A percentile compares a stretch with the other conserved stretches of the same genome.
phyloP scores from a whole-genome alignment of 2,329 filamentous ascomycete species.

The Stagonosporopsis rhizophila region DNA sequence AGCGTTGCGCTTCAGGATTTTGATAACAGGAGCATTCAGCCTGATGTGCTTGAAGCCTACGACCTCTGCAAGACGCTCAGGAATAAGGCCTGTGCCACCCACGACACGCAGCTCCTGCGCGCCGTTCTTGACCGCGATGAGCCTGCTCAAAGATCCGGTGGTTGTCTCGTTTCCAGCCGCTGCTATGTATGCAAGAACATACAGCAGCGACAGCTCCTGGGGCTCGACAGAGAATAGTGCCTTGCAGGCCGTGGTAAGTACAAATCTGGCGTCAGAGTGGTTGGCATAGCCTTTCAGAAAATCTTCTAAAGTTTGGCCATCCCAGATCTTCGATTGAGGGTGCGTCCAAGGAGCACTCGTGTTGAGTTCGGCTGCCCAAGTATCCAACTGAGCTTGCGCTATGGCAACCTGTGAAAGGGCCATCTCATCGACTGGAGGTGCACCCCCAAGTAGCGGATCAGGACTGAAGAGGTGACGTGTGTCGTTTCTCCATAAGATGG shows the following conservation, averaged over 20 bases:
- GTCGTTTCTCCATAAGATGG: conserved; percentile 25
- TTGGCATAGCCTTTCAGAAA: conserved; percentile 12
- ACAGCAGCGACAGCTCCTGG: conserved; percentile 24
- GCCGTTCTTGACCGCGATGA: conserved; percentile 20
- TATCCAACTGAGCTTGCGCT: conserved; percentile 22
- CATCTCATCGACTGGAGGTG: conserved; percentile 19
- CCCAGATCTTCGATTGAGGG: conserved; percentile 21
- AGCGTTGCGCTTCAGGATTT: conserved; percentile 3
- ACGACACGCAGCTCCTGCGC: conserved; percentile 30
- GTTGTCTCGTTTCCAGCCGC: conserved; percentile 28
- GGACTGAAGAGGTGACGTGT: conserved; percentile 19
- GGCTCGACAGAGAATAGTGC: conserved; percentile 25
- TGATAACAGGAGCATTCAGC: conserved; percentile 25
- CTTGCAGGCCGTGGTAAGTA: conserved; percentile 21
- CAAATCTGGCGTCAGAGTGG: conserved; percentile 18
- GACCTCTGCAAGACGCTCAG: conserved; percentile 22
- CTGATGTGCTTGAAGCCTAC: conserved; percentile 23
- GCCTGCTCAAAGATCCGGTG: conserved; percentile 21
- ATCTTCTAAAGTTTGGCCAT: conserved; percentile 22
- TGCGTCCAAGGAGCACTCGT: conserved; percentile 26
- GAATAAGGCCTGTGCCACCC: conserved; percentile 33
- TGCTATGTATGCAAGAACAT: conserved; percentile 30
- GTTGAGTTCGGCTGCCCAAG: conserved; percentile 29
- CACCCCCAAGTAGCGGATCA: conserved; percentile 19
- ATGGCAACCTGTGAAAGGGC: conserved; percentile 21